phyloP scores from a whole-genome alignment of 306 rosid species.

The Rosa lucieae region DNA sequence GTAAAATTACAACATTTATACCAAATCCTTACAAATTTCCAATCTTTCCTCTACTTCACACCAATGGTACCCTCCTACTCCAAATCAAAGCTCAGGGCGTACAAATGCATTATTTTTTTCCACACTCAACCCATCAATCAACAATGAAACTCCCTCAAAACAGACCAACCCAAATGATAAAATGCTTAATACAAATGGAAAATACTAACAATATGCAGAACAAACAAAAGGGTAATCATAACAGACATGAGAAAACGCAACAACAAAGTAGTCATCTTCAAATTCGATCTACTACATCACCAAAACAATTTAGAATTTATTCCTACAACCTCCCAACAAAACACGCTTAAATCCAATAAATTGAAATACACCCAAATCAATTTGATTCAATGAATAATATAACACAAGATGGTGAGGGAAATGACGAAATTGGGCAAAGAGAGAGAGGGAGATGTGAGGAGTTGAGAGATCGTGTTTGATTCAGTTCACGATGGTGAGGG shows the following conservation, averaged over 20 bases:
- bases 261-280: too few species aligned
- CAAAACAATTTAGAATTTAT: too few species aligned
- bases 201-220: slow-evolving; percentile 5
- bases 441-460: too few species aligned
- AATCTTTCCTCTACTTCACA: slow-evolving; percentile 1
- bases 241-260: slow-evolving; percentile 62
- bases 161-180: not conserved
- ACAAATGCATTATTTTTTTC: not conserved
- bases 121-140: not conserved
- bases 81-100: not conserved
- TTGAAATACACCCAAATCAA: too few species aligned
- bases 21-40: not conserved
- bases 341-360: too few species aligned
- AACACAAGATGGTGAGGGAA: too few species aligned
- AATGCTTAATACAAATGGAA: not conserved
- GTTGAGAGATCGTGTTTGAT: too few species aligned
- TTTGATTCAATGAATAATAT: too few species aligned
- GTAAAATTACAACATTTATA: not conserved
- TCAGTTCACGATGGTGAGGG: too few species aligned
- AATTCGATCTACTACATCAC: too few species aligned
- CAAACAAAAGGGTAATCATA: not conserved
- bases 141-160: not conserved
- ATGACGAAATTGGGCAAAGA: too few species aligned
- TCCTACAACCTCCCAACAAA: too few species aligned
- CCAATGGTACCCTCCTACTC: not conserved